Evolutionary conservation across 1,139 yeast species (phyloP).

Genomic region (Candida albicans): DNA sequence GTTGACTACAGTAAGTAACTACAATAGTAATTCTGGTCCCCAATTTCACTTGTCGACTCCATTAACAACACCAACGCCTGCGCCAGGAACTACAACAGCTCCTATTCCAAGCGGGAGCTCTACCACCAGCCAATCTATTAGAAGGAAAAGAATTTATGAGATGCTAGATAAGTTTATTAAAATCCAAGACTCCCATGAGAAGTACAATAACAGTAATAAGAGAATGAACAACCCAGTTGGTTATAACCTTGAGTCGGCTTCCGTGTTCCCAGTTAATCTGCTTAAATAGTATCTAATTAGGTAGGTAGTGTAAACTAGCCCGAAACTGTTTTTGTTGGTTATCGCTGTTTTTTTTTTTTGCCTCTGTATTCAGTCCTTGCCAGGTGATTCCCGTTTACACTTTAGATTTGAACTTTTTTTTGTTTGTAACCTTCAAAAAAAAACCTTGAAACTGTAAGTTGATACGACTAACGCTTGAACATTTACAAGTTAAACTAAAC

Average conservation of each 20-base stretch:
- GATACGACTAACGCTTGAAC: neutral
- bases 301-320: neutral
- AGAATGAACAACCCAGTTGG: conserved; percentile 1
- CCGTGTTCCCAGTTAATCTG: conserved; percentile 2
- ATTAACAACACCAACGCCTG: conserved; percentile 20
- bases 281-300: conserved; percentile 1
- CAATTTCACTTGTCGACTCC: conserved; percentile 13
- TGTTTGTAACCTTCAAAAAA: conserved; percentile 3
- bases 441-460: conserved; percentile 2
- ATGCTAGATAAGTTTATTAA: conserved; percentile 61
- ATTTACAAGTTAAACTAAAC: conserved; percentile 3
- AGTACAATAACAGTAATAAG: conserved; percentile 4
- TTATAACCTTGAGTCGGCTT: conserved; percentile 1
- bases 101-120: conserved; percentile 6
- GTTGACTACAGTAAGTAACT: conserved; percentile 29
- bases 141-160: conserved; percentile 49
- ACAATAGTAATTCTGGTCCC: conserved; percentile 3
- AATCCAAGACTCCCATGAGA: conserved; percentile 59
- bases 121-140: conserved; percentile 32
- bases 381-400: neutral
- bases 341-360: neutral
- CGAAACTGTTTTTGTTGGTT: no score
- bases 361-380: neutral
- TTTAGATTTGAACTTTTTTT: neutral
- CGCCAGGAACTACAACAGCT: conserved; percentile 15